phyloP scores from a whole-genome alignment of 495 filamentous ascomycete species.

The Tetracladium marchalianum region DNA sequence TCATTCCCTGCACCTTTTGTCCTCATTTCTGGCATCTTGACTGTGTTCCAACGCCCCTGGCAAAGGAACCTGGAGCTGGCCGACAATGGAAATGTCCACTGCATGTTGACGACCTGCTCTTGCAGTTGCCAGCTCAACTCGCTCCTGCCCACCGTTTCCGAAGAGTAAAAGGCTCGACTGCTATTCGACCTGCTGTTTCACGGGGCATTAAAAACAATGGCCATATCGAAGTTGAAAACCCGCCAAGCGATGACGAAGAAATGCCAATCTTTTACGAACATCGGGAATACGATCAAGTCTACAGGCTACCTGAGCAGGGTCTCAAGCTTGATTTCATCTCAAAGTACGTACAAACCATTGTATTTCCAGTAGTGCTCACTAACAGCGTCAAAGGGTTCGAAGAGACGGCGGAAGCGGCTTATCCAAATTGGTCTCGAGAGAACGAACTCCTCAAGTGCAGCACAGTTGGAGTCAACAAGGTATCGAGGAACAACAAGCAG shows the following conservation, averaged over 20 bases:
- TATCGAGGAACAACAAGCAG: slow-evolving; percentile 41
- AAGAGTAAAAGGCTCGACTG: slow-evolving; percentile 39
- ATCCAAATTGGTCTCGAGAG: slow-evolving; percentile 1
- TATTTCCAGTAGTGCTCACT: slow-evolving; percentile 16
- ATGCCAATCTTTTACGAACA: slow-evolving; percentile 42
- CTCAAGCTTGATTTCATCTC: slow-evolving; percentile 70
- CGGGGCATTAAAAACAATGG: slow-evolving; percentile 67
- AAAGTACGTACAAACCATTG: slow-evolving; percentile 27
- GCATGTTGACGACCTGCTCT: slow-evolving; percentile 56
- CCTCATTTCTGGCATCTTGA: slow-evolving; percentile 79
- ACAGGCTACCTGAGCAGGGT: slow-evolving; percentile 59
- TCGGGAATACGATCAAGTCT: slow-evolving; percentile 45
- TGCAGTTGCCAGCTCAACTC: slow-evolving; percentile 26
- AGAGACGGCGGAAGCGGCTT: neutral
- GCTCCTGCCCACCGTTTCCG: slow-evolving; percentile 39
- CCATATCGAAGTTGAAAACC: slow-evolving; percentile 63
- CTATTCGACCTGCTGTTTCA: slow-evolving; percentile 34
- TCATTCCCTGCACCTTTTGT: slow-evolving; percentile 78
- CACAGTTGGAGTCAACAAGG: slow-evolving; percentile 7
- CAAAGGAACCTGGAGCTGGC: slow-evolving; percentile 56
- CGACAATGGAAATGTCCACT: slow-evolving; percentile 82
- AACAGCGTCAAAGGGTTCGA: slow-evolving; percentile 1
- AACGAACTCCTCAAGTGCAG: slow-evolving; percentile 13
- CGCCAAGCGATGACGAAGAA: slow-evolving; percentile 44
- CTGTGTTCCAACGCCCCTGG: slow-evolving; percentile 77